Evolutionary conservation across 2,329 filamentous ascomycete genomes (phyloP).

Genomic region (Fusarium buxicola): DNA sequence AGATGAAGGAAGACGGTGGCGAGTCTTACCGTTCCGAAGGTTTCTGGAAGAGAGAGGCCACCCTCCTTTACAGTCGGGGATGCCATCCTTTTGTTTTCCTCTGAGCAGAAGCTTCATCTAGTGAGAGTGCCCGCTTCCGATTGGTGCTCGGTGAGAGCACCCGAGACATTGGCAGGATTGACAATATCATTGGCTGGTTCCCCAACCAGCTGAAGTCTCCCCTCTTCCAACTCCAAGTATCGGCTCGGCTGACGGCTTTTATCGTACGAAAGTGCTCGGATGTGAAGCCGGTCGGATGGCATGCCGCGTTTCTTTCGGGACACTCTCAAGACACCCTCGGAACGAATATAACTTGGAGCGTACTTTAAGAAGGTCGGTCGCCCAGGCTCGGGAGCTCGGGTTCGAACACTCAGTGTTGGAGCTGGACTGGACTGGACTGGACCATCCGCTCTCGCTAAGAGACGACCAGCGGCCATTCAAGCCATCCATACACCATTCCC

Average conservation of each 20-base stretch:
- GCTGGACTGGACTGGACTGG: not conserved
- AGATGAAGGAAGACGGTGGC: not conserved
- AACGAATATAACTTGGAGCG: not conserved
- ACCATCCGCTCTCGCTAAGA: not conserved
- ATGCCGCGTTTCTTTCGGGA: not conserved
- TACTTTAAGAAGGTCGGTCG: not conserved
- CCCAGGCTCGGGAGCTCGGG: slow-evolving; percentile 11
- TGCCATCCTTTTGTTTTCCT: not conserved
- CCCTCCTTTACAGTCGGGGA: not conserved
- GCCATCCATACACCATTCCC: slow-evolving; percentile 8
- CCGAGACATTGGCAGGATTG: not conserved
- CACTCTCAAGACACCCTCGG: not conserved
- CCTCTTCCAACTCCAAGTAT: not conserved
- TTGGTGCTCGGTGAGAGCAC: not conserved
- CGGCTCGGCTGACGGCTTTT: not conserved
- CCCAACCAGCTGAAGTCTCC: not conserved
- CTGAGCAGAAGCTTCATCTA: not conserved
- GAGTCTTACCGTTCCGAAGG: not conserved
- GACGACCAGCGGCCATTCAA: not conserved
- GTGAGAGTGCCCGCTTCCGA: not conserved
- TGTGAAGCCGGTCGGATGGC: slow-evolving; percentile 14
- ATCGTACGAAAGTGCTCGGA: not conserved
- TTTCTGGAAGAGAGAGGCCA: not conserved
- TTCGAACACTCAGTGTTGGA: not conserved
- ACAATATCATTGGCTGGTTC: not conserved